Conservation (phyloP, 768 basidiomycete genomes). For the Tricholoma saponaceum region DNA sequence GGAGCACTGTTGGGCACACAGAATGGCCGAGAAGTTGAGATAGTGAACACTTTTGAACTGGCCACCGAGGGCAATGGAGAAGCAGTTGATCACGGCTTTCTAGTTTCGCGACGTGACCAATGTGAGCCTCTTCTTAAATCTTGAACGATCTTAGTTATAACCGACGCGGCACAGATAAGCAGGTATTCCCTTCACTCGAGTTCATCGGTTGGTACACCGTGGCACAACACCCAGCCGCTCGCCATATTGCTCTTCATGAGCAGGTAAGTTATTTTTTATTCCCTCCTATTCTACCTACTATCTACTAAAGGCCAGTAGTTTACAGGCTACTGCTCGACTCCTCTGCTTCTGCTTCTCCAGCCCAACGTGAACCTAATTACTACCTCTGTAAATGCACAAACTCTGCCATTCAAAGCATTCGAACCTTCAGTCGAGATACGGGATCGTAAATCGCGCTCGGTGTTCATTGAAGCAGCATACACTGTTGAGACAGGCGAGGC, state of each 20-base stretch:
- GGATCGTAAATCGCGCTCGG: constrained; percentile 69
- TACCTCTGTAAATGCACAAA: constrained; percentile 49
- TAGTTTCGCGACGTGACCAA: constrained; percentile 81
- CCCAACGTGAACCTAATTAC: constrained; percentile 12
- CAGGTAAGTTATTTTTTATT: constrained; percentile 50
- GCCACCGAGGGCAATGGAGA: constrained; percentile 56
- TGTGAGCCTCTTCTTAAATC: constrained; percentile 40
- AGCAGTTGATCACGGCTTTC: constrained; percentile 75
- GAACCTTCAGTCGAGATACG: constrained; percentile 87
- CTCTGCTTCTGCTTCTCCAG: constrained; percentile 72
- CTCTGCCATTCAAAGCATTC: constrained; percentile 90
- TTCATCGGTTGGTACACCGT: constrained; percentile 98
- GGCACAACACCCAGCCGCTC: constrained; percentile 64
- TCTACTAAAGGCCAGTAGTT: constrained; percentile 47
- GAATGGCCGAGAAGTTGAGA: constrained; percentile 91
- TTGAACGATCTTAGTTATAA: constrained; percentile 2
- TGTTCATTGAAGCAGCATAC: constrained; percentile 83
- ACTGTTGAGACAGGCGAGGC: constrained; percentile 97
- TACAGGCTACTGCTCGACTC: constrained; percentile 79
- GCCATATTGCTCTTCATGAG: constrained; percentile 80
- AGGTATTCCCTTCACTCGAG: constrained; percentile 96
- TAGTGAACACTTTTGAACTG: constrained; percentile 95
- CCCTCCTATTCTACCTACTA: background rate
- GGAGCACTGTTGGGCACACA: constrained; percentile 94
- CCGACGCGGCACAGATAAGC: constrained; percentile 66